These are phyloP conservation scores for Helicocarpus griseus DNA, from an alignment of 2,329 filamentous ascomycete genomes.

Conservation along the genomic window DNA sequence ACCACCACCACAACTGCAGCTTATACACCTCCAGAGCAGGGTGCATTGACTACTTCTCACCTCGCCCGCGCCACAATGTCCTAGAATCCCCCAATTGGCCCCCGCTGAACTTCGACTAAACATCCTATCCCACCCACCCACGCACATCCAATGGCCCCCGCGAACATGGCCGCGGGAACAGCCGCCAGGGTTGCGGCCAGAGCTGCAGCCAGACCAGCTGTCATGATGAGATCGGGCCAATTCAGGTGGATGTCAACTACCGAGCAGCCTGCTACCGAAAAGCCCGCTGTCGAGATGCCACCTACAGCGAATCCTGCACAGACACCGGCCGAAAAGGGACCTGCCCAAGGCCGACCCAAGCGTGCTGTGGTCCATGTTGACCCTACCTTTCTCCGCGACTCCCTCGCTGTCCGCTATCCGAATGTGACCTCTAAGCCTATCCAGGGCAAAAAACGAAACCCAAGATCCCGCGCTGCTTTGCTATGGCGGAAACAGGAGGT, in stretches of 20 bases:
- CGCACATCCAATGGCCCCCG: neutral
- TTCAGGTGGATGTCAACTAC: neutral
- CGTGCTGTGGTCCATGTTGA: constrained; percentile 11
- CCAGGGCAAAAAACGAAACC: constrained; percentile 32
- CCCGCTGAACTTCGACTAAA: neutral
- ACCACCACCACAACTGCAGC: neutral
- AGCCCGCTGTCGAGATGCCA: neutral
- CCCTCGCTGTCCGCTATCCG: constrained; percentile 11
- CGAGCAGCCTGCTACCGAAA: neutral
- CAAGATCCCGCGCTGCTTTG: constrained; percentile 34
- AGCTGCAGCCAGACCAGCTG: neutral
- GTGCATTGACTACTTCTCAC: neutral
- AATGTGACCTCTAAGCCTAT: constrained; percentile 21
- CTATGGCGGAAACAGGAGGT: constrained; percentile 28
- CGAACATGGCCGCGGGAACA: neutral
- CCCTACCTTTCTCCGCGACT: constrained; percentile 10
- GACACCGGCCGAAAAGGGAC: constrained; percentile 4
- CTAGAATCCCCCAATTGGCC: constrained; percentile 1
- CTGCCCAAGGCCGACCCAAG: no score
- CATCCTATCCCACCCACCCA: neutral
- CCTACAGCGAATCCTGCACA: neutral
- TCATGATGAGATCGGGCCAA: no score
- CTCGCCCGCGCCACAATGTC: neutral
- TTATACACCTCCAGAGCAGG: neutral
- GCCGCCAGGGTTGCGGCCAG: neutral